Base-by-base conservation (phyloP, 305 asterid genomes). In the Solanum hybrid region DNA sequence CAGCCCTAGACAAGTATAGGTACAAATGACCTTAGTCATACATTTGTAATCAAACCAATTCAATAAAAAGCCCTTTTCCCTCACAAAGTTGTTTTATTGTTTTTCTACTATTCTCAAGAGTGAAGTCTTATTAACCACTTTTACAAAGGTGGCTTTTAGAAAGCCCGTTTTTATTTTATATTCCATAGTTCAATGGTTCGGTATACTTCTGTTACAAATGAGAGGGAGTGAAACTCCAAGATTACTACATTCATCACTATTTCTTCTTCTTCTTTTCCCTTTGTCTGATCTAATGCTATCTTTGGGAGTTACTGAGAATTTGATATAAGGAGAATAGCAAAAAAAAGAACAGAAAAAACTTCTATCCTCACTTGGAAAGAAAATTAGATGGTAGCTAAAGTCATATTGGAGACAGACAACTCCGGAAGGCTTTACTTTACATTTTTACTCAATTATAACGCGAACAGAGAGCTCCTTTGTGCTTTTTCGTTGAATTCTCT, bases 321-420 rank as follows among this genome's bases (percentile, higher is more conserved):
- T 72, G 40, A 32, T 22, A 31, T 0, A 75, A 75, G 38, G 40
- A 76, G 40, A 76, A 76, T 0, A 32, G 72, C 81, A 22, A 32
- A 8, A 75, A 75, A 75, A 15, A 31, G 37, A 31, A 29, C 19
- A 29, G 37, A 13, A 14, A 29, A 13, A 73, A 0, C 79, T 26
- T 71, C 0, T 71, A 0, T 22, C 73, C 73, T 64, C 73, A 64
- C 73, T 64, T 64, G 27, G 13, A 64, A 0, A 64, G 73, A 64
- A 0, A 0, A 64, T 22, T 4, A 64, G 73, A 64, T 22, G 73
- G 14, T 64, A 64, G 0, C 0, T 0, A n/a, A 64, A 22, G 14
- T 9, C 73, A 64, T 64, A 22, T 22, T 64, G 73, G 73, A 64
- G 0, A 64, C 73, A n/a, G 73, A 64, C 73, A n/a, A 9, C 14